These are phyloP conservation scores for Lolium rigidum DNA, from an alignment of 176 grass and related monocot genomes.

Conservation along the genomic window DNA sequence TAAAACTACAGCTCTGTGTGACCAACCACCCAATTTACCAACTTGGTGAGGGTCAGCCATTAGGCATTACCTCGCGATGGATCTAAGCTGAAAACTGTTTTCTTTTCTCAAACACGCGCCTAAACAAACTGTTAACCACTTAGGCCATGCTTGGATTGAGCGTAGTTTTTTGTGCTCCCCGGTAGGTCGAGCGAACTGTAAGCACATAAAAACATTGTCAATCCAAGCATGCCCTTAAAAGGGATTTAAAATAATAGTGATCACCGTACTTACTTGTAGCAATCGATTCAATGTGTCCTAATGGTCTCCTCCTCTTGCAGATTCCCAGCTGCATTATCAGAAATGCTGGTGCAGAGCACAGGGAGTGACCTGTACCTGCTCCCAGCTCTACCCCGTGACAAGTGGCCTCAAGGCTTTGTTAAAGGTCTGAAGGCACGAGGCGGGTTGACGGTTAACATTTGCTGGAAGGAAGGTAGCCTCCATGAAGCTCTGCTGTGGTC, in stretches of 20 bases:
- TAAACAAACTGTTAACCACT: background rate
- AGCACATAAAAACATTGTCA: background rate
- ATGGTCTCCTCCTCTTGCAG: slow-evolving; percentile 49
- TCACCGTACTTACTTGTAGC: background rate
- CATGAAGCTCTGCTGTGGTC: slow-evolving; percentile 81
- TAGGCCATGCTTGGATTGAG: background rate
- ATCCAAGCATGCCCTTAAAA: background rate
- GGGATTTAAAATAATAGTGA: background rate
- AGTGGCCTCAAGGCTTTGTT: slow-evolving; percentile 79
- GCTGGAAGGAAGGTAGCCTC: slow-evolving; percentile 84
- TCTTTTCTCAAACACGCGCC: background rate
- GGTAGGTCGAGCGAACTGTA: background rate
- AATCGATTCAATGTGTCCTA: background rate
- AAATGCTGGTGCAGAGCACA: slow-evolving; percentile 91
- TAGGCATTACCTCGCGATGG: background rate
- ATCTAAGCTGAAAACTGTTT: background rate
- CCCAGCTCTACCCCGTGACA: slow-evolving; percentile 68
- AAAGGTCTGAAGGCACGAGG: slow-evolving; percentile 87
- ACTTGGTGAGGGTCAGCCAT: background rate
- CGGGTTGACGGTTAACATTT: slow-evolving; percentile 64
- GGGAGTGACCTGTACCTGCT: slow-evolving; percentile 71
- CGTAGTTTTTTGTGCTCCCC: background rate
- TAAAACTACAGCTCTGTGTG: slow-evolving; percentile 15
- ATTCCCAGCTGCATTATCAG: slow-evolving; percentile 78
- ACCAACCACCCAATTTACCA: background rate